These are phyloP conservation scores for Chaetoceros muelleri DNA, from an alignment of 108 stramenopile genomes.

Conservation along the genomic window DNA sequence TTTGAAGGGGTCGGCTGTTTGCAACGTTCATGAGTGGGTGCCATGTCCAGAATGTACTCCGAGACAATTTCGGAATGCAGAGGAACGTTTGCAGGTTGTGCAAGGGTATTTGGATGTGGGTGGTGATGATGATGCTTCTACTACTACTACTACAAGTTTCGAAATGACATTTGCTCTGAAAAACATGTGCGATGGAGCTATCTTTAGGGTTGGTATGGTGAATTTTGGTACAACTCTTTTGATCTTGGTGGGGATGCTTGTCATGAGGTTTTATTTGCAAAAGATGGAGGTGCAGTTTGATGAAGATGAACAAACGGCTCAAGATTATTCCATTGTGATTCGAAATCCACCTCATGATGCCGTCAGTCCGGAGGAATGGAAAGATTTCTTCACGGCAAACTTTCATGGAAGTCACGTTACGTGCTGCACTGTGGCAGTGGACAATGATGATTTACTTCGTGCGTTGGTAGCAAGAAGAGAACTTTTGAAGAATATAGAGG, in stretches of 20 bases:
- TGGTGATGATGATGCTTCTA: background rate
- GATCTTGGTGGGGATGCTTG: conserved; percentile 24
- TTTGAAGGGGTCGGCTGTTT: conserved; percentile 24
- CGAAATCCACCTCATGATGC: conserved; percentile 76
- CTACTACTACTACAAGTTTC: conserved; percentile 15
- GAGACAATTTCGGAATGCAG: conserved; percentile 13
- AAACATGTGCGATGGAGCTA: conserved; percentile 67
- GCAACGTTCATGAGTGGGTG: conserved; percentile 54
- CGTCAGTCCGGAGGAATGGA: conserved; percentile 77
- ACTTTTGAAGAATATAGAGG: conserved; percentile 34
- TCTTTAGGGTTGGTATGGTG: conserved; percentile 27
- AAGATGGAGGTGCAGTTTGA: conserved; percentile 54
- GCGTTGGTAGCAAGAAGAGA: conserved; percentile 68
- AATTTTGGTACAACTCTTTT: conserved; percentile 48
- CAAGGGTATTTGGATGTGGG: conserved; percentile 15
- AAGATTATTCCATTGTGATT: conserved; percentile 83
- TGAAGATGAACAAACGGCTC: conserved; percentile 83
- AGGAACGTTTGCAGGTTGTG: conserved; percentile 9
- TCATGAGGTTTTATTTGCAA: conserved; percentile 30
- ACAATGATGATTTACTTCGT: conserved; percentile 69
- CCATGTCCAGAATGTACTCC: conserved; percentile 29
- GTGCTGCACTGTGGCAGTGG: conserved; percentile 66
- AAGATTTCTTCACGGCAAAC: conserved; percentile 45
- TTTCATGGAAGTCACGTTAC: conserved; percentile 55
- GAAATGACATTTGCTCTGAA: conserved; percentile 35